Evolutionary conservation across 2,329 filamentous ascomycete genomes (phyloP), one percentile per base, ranked within the genome.

Genomic region (Alternaria arbusti): DNA sequence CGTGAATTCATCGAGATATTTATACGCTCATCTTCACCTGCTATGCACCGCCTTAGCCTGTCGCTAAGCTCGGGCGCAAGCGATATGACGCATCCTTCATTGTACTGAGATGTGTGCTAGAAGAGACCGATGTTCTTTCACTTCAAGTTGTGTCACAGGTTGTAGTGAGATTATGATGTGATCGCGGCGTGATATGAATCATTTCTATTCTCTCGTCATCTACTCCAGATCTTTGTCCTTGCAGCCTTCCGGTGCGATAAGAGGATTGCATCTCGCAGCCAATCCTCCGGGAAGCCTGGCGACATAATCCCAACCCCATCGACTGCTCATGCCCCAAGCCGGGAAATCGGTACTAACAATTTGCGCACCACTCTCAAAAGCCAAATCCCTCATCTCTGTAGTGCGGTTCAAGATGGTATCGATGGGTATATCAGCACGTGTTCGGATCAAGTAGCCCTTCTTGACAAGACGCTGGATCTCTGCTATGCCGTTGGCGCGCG

Each of bases 291-390:
- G 69, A 23, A 81, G 59, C 56, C 70, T 69, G n/a, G 75, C 81
- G 5, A 75, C 82, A 67, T 85, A 86, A 62, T 85, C 84, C 65
- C 81, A 82, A 17, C 79, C 80, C 79, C 82, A 86, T 26, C 84
- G 75, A 49, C 80, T 76, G 47, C 79, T 81, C 82, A 84, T 82
- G 0, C 84, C 84, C 65, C 81, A 83, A 1, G 69, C 77, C 7
- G 83, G 83, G 58, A 81, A 86, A 66, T 86, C 84, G 0, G 83
- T 85, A 30, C 81, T 83, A 2, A 86, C 82, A 59, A 86, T 77
- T 66, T 86, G 84, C 25, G 84, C 84, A 7, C 83, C 84, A 49
- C 83, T 85, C 49, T 74, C 62, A 44, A 84, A 80, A 2, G 84
- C 84, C 11, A 67, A 65, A 2, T 83, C 81, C 17, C 82, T 74